Evolutionary conservation across 1,139 yeast species (phyloP), one percentile per base, ranked within the genome.

Genomic region (Diutina catenulata): DNA sequence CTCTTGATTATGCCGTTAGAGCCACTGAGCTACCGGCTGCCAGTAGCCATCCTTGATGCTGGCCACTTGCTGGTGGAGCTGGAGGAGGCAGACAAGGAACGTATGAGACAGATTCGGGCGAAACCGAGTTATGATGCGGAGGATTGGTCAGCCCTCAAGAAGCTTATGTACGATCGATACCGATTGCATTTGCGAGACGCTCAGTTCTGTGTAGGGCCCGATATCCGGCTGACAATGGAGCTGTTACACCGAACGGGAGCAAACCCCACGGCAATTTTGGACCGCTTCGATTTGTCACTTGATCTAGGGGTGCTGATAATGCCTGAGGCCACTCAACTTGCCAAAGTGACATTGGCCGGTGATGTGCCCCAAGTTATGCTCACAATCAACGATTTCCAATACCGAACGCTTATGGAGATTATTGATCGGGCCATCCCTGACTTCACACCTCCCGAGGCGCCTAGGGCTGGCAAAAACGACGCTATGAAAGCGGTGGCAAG

Each of bases 11-110:
- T 91, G 28, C 98, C 98, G 0, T 64, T 86, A 16, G 84, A 86
- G 51, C 83, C 94, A 0, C 70, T 76, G 11, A 76, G 74, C 45
- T 77, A 84, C 76, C 69, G 80, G 32, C 77, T 96, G 0, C 94
- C 96, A 0, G 95, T 94, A 43, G 88, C 91, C 4, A 75, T 91
- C 11, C 66, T 93, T 41, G 98, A 93, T 68, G 96, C 97, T 11
- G 99, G 99, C 50, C 96, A 91, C 55, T 80, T 93, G 25, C 79
- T 88, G 49, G 76, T 91, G 6, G 61, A 68, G 2, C 84, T 95
- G 54, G 91, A 87, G 45, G 66, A 88, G 36, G 95, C 80, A 2
- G 84, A 84, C 37, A 74, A 74, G 47, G 70, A 73, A 3, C 75
- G 74, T 38, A 72, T 87, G 28, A 78, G 80, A 39, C 80, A 80